phyloP scores from a whole-genome alignment of 306 rosid genomes.

The Begonia masoniana region DNA sequence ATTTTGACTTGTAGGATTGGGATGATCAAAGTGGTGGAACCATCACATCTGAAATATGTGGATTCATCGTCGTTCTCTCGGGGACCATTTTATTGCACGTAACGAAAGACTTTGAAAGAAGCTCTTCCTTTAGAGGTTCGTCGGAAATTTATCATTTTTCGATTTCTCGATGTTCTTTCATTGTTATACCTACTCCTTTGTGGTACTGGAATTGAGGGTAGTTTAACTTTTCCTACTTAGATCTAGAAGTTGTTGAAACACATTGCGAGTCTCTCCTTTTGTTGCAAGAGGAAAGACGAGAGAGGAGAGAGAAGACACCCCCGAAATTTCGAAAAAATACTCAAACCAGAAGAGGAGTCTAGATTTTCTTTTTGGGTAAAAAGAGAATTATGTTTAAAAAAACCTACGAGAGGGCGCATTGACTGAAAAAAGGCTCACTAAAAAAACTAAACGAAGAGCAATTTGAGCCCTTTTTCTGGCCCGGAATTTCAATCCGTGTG shows the following conservation, averaged over 20 bases:
- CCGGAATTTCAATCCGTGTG: too few relatives aligned
- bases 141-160: constrained; percentile 3
- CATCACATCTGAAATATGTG: constrained; percentile 72
- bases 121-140: constrained; percentile 60
- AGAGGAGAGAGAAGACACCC: not conserved
- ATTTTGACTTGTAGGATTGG: constrained; percentile 56
- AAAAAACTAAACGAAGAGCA: too few relatives aligned
- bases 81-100: constrained; percentile 62
- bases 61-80: constrained; percentile 65
- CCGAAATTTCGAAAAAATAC: too few relatives aligned
- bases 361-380: too few relatives aligned
- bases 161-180: not conserved
- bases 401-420: too few relatives aligned
- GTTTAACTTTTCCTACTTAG: not conserved
- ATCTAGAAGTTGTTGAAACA: too few relatives aligned
- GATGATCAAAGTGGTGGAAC: constrained; percentile 51
- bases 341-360: too few relatives aligned
- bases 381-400: too few relatives aligned
- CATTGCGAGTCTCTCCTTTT: too few relatives aligned
- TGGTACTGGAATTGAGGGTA: not conserved
- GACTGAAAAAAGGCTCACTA: too few relatives aligned
- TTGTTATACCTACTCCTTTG: not conserved
- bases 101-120: constrained; percentile 62
- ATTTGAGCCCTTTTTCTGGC: too few relatives aligned
- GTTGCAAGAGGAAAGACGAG: not conserved